These are phyloP conservation scores for Deakozyma indianensis DNA, from an alignment of 805 yeast genomes.

Conservation along the genomic window DNA sequence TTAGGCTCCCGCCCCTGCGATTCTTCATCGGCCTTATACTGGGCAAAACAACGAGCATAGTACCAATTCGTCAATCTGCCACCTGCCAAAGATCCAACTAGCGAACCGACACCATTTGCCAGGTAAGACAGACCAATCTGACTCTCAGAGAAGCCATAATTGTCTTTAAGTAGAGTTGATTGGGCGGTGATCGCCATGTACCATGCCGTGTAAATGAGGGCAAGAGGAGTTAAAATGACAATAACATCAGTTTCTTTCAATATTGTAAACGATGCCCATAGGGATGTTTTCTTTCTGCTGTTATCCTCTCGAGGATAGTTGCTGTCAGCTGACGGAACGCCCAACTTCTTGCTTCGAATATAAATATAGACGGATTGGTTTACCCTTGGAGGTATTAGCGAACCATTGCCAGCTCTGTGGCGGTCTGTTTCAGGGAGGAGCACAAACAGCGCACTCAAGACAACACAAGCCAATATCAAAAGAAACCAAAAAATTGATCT, in stretches of 20 bases:
- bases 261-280: slow-evolving; percentile 29
- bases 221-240: slow-evolving; percentile 38
- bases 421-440: slow-evolving; percentile 66
- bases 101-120: slow-evolving; percentile 58
- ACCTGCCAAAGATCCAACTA: slow-evolving; percentile 41
- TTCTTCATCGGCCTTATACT: slow-evolving; percentile 10
- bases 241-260: slow-evolving; percentile 30
- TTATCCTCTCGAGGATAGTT: background rate
- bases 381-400: slow-evolving; percentile 32
- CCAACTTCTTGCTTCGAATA: slow-evolving; percentile 9
- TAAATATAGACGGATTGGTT: slow-evolving; percentile 14
- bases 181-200: slow-evolving; percentile 53
- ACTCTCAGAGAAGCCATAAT: slow-evolving; percentile 37
- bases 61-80: slow-evolving; percentile 44
- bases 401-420: slow-evolving; percentile 60
- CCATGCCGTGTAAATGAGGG: slow-evolving; percentile 57
- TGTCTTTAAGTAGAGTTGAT: slow-evolving; percentile 35
- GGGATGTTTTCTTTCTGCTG: slow-evolving; percentile 6
- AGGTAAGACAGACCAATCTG: slow-evolving; percentile 59
- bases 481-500: slow-evolving; percentile 52
- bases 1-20: slow-evolving; percentile 14
- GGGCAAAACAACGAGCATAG: slow-evolving; percentile 24
- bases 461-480: slow-evolving; percentile 45
- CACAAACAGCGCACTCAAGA: slow-evolving; percentile 20
- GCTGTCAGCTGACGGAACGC: slow-evolving; percentile 12